A percentile compares a stretch with the other conserved stretches of the same genome.
phyloP scores from a whole-genome alignment of 2,329 filamentous ascomycete species.

The Claviceps cyperi region DNA sequence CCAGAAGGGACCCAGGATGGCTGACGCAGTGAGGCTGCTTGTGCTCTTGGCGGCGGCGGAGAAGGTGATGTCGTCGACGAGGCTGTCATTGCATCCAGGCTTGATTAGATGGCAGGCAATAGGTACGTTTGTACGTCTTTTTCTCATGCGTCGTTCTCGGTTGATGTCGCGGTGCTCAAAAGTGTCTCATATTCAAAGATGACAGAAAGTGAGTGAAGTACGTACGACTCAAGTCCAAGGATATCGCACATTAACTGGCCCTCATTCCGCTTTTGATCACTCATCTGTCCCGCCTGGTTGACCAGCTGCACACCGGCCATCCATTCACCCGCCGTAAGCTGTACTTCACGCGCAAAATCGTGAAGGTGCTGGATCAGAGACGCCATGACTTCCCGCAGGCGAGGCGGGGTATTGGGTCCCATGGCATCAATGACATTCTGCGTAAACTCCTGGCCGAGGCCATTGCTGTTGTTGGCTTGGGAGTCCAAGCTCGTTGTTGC shows the following conservation, averaged over 20 bases:
- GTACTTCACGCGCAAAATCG: conserved; percentile 66
- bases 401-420: conserved; percentile 54
- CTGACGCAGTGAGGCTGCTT: conserved; percentile 49
- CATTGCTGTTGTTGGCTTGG: conserved; percentile 6
- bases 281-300: conserved; percentile 52
- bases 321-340: conserved; percentile 73
- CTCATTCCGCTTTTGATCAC: conserved; percentile 55
- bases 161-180: too few relatives aligned
- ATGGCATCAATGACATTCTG: conserved; percentile 58
- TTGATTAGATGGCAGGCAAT: neutral
- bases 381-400: conserved; percentile 52
- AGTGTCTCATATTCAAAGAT: neutral
- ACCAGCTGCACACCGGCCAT: conserved; percentile 48
- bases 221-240: conserved; percentile 54
- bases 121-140: neutral
- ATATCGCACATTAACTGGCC: conserved; percentile 59
- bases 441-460: conserved; percentile 45
- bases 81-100: conserved; percentile 18
- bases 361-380: conserved; percentile 61
- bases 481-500: neutral
- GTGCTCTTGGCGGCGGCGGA: conserved; percentile 31
- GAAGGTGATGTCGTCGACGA: conserved; percentile 72
- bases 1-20: conserved; percentile 80
- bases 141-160: neutral
- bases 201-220: neutral